A percentile compares a stretch with the other conserved stretches of the same genome.
These are phyloP conservation scores for Corchorus capsularis DNA, from an alignment of 345 rosid species.

Conservation along the genomic window DNA sequence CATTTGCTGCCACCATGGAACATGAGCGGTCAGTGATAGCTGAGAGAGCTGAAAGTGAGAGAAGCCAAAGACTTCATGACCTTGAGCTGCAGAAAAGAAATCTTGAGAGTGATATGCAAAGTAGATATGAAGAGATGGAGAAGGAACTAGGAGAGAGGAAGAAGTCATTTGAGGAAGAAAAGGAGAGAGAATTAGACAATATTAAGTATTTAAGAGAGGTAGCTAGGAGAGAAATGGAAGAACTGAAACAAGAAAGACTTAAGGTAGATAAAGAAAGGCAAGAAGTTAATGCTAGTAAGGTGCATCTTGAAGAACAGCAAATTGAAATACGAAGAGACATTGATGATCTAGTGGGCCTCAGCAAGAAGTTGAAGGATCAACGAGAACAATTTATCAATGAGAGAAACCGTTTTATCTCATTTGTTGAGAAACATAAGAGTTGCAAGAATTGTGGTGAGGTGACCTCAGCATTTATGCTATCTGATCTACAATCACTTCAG, in stretches of 20 bases:
- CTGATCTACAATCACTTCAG: conserved; percentile 55
- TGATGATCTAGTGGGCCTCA: conserved; percentile 76
- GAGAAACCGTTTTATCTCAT: conserved; percentile 73
- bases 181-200: conserved; percentile 68
- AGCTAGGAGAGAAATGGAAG: conserved; percentile 88
- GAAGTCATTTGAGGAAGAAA: conserved; percentile 79
- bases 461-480: conserved; percentile 68
- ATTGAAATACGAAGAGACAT: conserved; percentile 82
- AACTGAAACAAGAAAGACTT: conserved; percentile 64
- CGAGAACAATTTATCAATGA: conserved; percentile 78
- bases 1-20: conserved; percentile 70
- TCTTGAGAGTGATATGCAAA: conserved; percentile 71
- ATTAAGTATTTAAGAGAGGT: conserved; percentile 73
- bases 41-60: conserved; percentile 73
- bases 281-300: conserved; percentile 65
- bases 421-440: conserved; percentile 68
- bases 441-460: conserved; percentile 74
- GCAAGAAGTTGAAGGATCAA: conserved; percentile 74
- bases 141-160: conserved; percentile 55
- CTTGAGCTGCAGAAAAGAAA: conserved; percentile 67
- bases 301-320: conserved; percentile 76
- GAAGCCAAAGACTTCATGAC: conserved; percentile 69
- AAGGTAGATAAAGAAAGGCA: conserved; percentile 65
- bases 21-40: conserved; percentile 59
- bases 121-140: conserved; percentile 63